Base-by-base conservation (phyloP, 208 protist species). In the Leishmania turanica region DNA sequence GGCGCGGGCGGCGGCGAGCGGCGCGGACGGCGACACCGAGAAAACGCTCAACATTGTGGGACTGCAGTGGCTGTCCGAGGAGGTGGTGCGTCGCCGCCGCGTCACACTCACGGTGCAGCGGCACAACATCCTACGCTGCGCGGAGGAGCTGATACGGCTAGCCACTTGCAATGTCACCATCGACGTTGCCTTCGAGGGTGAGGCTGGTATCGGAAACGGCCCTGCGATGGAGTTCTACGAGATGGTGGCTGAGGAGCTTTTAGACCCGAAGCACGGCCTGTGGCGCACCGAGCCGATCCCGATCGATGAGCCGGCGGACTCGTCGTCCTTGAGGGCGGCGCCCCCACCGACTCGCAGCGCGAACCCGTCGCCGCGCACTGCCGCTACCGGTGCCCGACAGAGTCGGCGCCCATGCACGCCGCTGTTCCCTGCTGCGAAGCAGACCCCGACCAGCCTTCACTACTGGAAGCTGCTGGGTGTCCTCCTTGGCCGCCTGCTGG, bases 191-290 rank as follows among this genome's bases (percentile, higher is more conserved):
- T 98, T 97, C 84, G 81, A 87, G 42, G 92, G 89, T 45, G 95
- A 98, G 83, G 84, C 88, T 27, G 95, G 93, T 70, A 91, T 93
- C 66, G 95, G 95, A 64, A 86, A 84, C 34, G 95, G 95, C 21
- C 95, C 95, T 42, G 91, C 93, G 49, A 79, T 93, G 77, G 91
- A 96, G 81, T 95, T 96, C 73, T 96, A 91, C 71, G 89, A 92
- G 78, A 76, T 93, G 78, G 65, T 97, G 11, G 88, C 86, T 1
- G 83, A 81, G 54, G 73, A 83, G 54, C 71, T 98, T 49, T 74
- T 90, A 65, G 75, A 84, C 5, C 79, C 85, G 6, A 45, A 80
- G 45, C 79, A 86, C 34, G 79, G 84, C 27, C 88, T 95, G 80
- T 96, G 90, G 89, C 80, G 83, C 68, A 92, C 82, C 15, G 88